Conservation (phyloP, 129 eudicot genomes). For the Gnaphalium uliginosum region DNA sequence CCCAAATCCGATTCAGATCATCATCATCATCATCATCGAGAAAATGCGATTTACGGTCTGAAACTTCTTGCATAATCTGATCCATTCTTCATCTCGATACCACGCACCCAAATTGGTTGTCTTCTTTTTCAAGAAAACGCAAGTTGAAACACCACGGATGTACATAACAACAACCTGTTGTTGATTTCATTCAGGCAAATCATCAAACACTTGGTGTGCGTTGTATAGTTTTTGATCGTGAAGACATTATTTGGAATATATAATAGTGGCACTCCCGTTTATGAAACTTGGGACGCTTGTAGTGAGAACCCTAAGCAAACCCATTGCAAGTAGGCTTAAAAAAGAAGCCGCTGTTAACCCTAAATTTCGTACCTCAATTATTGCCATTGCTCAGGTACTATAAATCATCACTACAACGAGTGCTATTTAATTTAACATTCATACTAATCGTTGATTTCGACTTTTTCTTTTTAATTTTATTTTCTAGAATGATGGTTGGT, state of each 20-base stretch:
- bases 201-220: conserved; percentile 29
- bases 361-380: conserved; percentile 65
- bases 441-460: background rate
- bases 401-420: background rate
- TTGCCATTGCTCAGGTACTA: conserved; percentile 78
- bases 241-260: background rate
- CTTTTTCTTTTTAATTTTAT: background rate
- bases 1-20: conserved; percentile 19
- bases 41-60: background rate
- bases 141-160: too few relatives aligned
- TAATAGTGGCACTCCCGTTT: conserved; percentile 62
- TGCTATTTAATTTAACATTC: background rate
- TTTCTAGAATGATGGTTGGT: background rate
- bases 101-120: too few relatives aligned
- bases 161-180: background rate
- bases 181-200: conserved; percentile 27
- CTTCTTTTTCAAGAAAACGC: too few relatives aligned
- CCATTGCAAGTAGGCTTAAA: conserved; percentile 78
- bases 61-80: too few relatives aligned
- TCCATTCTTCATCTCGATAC: too few relatives aligned
- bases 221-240: background rate
- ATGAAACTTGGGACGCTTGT: conserved; percentile 85
- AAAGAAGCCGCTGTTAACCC: conserved; percentile 69
- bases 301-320: conserved; percentile 78
- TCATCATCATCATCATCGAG: conserved; percentile 29